phyloP scores from a whole-genome alignment of 768 basidiomycete genomes.

The Kwoniella europaea region DNA sequence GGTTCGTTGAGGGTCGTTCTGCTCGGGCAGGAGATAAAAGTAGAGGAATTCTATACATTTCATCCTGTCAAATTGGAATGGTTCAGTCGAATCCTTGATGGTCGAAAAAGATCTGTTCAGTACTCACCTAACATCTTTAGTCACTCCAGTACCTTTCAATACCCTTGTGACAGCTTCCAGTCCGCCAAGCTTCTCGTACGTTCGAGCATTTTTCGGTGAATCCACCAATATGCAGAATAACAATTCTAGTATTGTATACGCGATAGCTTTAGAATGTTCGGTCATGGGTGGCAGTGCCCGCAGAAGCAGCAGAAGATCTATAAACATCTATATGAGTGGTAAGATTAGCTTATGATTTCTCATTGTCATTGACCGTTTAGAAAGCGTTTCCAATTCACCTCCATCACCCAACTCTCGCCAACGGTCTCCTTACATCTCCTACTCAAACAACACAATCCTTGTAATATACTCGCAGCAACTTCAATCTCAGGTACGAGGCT shows the following conservation, averaged over 20 bases:
- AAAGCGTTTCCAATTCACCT: slow-evolving; percentile 32
- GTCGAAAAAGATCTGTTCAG: no score
- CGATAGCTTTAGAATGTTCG: slow-evolving; percentile 61
- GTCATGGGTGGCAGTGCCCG: slow-evolving; percentile 31
- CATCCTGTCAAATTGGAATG: slow-evolving; percentile 66
- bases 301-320: slow-evolving; percentile 45
- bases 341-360: not conserved
- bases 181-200: slow-evolving; percentile 77
- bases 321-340: slow-evolving; percentile 36
- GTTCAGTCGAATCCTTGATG: no score
- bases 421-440: slow-evolving; percentile 29
- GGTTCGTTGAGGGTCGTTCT: slow-evolving; percentile 23
- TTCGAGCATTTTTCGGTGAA: slow-evolving; percentile 72
- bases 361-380: not conserved
- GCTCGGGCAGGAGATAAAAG: slow-evolving; percentile 89
- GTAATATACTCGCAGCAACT: slow-evolving; percentile 32
- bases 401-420: slow-evolving; percentile 44
- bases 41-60: slow-evolving; percentile 94
- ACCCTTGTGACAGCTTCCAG: slow-evolving; percentile 83
- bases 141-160: slow-evolving; percentile 80
- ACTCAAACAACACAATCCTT: slow-evolving; percentile 43
- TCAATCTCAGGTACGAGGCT: slow-evolving; percentile 36
- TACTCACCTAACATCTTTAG: slow-evolving; percentile 79
- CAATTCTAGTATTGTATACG: slow-evolving; percentile 78
- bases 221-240: slow-evolving; percentile 89